Base-by-base conservation (phyloP, 2,329 filamentous ascomycete species). In the Conoideocrella luteorostrata region DNA sequence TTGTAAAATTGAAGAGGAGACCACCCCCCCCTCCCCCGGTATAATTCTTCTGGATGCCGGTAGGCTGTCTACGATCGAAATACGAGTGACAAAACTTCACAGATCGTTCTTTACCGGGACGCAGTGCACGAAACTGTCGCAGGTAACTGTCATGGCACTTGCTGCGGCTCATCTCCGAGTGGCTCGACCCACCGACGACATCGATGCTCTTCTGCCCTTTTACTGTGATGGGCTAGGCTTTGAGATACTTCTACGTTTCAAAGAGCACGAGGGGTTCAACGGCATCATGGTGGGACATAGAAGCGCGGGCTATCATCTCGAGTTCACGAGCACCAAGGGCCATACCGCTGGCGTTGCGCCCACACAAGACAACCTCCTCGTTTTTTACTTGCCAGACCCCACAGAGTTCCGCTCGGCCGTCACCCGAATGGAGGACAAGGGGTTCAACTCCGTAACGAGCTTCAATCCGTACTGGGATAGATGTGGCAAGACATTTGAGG, bases 381-480 rank as follows among this genome's bases (percentile, higher is more conserved):
- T 71, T 7, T 69, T 71, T 35, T 70, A 72, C 52, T 51, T 71
- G 0, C 60, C 63, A 0, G 59, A 63, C 3, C 26, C 48, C 2
- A 49, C 47, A 1, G 56, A 56, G 2, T 65, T 61, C 48, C 35
- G 51, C 11, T 46, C 44, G 1, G 61, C 62, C 4, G 56, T 68
- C 0, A 44, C 51, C 33, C 58, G 54, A 28, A 65, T 71, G 59
- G 53, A 64, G 24, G 35, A 47, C 2, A 49, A 49, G 4, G 68
- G 66, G 1, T 64, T 65, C 29, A 41, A 36, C 11, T 48, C 60
- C 2, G 65, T 71, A 21, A 47, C 52, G 21, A 65, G 63, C 47
- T 63, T 61, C 47, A 72, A 71, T 47, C 65, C 66, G 5, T 72
- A 68, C 44, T 72, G 68, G 68, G 67, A 70, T 44, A 52, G 55